Evolutionary conservation across 129 eudicot genomes (phyloP).

Genomic region (Artemisia argyi): DNA sequence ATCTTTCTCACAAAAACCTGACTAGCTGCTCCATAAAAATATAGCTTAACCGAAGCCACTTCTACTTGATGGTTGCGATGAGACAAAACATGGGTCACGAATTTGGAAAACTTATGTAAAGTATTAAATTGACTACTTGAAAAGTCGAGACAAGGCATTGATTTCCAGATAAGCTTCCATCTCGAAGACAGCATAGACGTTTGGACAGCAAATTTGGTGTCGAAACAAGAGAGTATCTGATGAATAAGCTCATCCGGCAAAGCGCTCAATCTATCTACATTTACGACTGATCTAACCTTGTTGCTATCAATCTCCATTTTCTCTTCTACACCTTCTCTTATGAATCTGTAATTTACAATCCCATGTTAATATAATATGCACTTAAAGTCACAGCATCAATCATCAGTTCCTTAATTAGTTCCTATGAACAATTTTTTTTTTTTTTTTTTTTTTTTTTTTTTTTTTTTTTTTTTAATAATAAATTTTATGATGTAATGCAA

Average conservation of each 20-base stretch:
- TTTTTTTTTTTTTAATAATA: no score
- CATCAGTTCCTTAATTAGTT: no score
- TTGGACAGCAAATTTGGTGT: conserved; percentile 24
- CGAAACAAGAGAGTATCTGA: conserved; percentile 24
- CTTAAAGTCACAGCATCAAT: no score
- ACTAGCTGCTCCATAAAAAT: background rate
- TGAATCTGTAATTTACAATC: no score
- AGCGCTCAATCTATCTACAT: conserved; percentile 26
- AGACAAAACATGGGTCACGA: conserved; percentile 15
- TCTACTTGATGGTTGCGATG: conserved; percentile 12
- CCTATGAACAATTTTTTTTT: no score
- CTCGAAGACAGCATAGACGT: conserved; percentile 20
- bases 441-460: no score
- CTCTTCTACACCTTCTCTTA: no score
- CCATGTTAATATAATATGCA: no score
- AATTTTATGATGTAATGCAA: no score
- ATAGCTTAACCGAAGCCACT: conserved; percentile 13
- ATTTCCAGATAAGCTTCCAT: conserved; percentile 30
- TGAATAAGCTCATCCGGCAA: conserved; percentile 34
- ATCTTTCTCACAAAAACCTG: conserved; percentile 12
- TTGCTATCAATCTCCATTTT: conserved; percentile 8
- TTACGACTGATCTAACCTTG: background rate
- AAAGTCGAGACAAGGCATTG: conserved; percentile 18
- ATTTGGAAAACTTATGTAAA: conserved; percentile 4
- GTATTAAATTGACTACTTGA: background rate